These are phyloP conservation scores for Paspalum notatum DNA, from an alignment of 176 grass and related monocot genomes.

Conservation along the genomic window DNA sequence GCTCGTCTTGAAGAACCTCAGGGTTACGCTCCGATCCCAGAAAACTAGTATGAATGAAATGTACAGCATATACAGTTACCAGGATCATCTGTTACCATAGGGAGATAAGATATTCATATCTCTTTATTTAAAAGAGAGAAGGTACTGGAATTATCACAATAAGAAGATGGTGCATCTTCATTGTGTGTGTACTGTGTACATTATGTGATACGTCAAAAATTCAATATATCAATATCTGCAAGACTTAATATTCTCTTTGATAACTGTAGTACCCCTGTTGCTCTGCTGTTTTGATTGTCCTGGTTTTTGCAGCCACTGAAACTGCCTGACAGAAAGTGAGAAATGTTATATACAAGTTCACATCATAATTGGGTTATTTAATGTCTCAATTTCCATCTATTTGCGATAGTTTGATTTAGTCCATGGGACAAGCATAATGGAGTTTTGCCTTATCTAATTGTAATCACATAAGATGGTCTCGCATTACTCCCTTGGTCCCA, in stretches of 20 bases:
- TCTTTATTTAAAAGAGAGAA: not conserved
- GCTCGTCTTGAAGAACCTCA: slow-evolving; percentile 62
- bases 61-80: not conserved
- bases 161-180: slow-evolving; percentile 32
- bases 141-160: slow-evolving; percentile 6
- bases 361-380: not conserved
- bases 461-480: not conserved
- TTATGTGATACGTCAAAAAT: slow-evolving; percentile 26
- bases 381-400: not conserved
- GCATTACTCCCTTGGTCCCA: no score
- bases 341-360: not conserved
- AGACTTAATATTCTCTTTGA: not conserved
- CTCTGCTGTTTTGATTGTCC: slow-evolving; percentile 6
- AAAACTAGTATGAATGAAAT: slow-evolving; percentile 40
- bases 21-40: slow-evolving; percentile 67
- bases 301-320: not conserved
- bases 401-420: slow-evolving; percentile 1
- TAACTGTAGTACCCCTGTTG: not conserved
- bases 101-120: not conserved
- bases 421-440: not conserved
- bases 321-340: not conserved
- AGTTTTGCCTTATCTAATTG: not conserved
- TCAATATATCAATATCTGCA: slow-evolving; percentile 4
- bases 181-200: slow-evolving; percentile 21
- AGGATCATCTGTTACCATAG: not conserved